Conservation (phyloP, 805 yeast genomes). For the Candida silvatica region DNA sequence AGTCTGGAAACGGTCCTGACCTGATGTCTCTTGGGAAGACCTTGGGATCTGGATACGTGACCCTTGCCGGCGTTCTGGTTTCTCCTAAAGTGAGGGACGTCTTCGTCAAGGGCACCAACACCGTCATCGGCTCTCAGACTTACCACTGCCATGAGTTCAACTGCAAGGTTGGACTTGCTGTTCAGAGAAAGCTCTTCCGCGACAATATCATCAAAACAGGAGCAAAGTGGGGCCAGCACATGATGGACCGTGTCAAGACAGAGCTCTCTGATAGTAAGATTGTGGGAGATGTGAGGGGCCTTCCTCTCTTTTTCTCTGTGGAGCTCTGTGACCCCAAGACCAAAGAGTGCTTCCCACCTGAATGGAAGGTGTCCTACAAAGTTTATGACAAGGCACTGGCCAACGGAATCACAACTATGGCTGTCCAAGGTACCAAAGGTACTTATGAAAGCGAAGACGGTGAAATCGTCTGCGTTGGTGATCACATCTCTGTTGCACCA, state of each 20-base stretch:
- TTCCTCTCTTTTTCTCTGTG: conserved; percentile 47
- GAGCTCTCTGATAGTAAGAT: conserved; percentile 22
- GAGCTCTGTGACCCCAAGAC: conserved; percentile 39
- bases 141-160: conserved; percentile 42
- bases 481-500: conserved; percentile 35
- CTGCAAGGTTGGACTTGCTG: conserved; percentile 37
- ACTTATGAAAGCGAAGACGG: conserved; percentile 27
- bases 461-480: conserved; percentile 9
- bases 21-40: conserved; percentile 43
- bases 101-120: conserved; percentile 31
- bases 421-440: conserved; percentile 32
- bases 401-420: conserved; percentile 35
- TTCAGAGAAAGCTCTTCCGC: conserved; percentile 29
- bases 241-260: conserved; percentile 28
- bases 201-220: conserved; percentile 32
- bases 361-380: conserved; percentile 19
- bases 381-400: conserved; percentile 27
- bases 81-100: conserved; percentile 33
- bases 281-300: conserved; percentile 47
- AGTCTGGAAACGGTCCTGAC: conserved; percentile 36
- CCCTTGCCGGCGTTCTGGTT: conserved; percentile 39
- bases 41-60: conserved; percentile 40
- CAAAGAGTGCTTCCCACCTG: conserved; percentile 34
- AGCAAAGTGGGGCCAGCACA: conserved; percentile 31
- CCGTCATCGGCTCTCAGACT: conserved; percentile 39